Base-by-base conservation (phyloP, 2,329 filamentous ascomycete species). In the Xylaria sp. region DNA sequence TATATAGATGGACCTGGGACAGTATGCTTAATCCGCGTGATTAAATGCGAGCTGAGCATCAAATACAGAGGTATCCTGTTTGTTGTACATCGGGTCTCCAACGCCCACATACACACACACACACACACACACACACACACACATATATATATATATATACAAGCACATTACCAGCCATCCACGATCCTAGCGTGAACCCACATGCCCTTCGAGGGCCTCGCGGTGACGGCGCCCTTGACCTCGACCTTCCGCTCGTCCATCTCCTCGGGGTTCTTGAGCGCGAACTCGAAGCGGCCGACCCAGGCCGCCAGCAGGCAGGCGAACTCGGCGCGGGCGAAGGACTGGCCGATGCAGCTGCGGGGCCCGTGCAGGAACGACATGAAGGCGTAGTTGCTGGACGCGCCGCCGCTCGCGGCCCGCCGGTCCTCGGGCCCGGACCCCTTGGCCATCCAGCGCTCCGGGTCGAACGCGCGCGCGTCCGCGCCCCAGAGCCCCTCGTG, bases 341-440 rank as follows among this genome's bases (percentile, higher is more conserved):
- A 78, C 71, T 87, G 82, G 0, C 92, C 92, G 63, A 96, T 96
- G 68, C 92, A 96, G 66, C 87, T 89, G 48, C 92, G 78, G 1
- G 92, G 91, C 0, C 92, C 92, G 69, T 96, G 91, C 54, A 96
- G 71, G 73, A 96, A 96, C 0, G 90, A 93, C 72, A 93, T 69
- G 64, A 89, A 87, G 1, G 87, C 83, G 69, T 88, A 96, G 71
- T 93, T 94, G 61, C 81, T 90, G 16, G 79, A 77, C 1, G 90
- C 88, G 7, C 89, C 89, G 6, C 91, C 91, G 39, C 82, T 84
- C 50, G 86, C 86, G 4, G 77, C 76, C 13, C 55, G 62, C 65
- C 71, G 73, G 54, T 73, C 72, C 24, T 69, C 69, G 37, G 65
- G 64, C n/a, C 69, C 69, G 37, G 65, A 64, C n/a, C 66, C 53